Conservation (phyloP, 2,329 filamentous ascomycete species). For the Neoarthrinium moseri region DNA sequence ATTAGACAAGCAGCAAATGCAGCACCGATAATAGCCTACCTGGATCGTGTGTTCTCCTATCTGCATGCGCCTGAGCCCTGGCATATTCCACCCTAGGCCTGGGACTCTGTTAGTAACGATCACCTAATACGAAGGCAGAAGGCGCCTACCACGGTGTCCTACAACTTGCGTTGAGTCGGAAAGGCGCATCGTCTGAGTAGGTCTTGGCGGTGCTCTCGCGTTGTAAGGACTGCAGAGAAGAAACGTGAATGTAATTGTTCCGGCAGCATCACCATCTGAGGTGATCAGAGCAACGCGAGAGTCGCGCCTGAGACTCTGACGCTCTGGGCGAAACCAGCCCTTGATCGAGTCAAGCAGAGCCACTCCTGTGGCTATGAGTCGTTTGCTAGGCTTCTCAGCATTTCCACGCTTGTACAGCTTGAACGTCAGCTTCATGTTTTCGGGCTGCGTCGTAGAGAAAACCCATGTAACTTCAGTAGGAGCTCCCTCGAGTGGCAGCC, state of each 20-base stretch:
- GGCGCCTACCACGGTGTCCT: slow-evolving; percentile 9
- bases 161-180: slow-evolving; percentile 8
- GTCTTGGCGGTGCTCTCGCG: background rate
- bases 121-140: background rate
- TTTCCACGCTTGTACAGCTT: slow-evolving; percentile 4
- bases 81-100: slow-evolving; percentile 7
- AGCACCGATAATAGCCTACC: background rate
- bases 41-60: slow-evolving; percentile 9
- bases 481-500: slow-evolving; percentile 8
- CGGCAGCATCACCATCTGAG: slow-evolving; percentile 3
- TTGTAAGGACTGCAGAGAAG: slow-evolving; percentile 8
- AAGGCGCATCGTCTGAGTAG: slow-evolving; percentile 9
- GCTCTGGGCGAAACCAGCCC: slow-evolving; percentile 11
- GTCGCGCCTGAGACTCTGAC: slow-evolving; percentile 12
- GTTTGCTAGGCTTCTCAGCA: background rate
- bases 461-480: slow-evolving; percentile 7
- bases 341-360: slow-evolving; percentile 3
- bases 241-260: slow-evolving; percentile 9
- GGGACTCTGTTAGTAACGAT: background rate
- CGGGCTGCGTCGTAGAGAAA: slow-evolving; percentile 5
- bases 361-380: slow-evolving; percentile 1
- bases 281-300: slow-evolving; percentile 5
- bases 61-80: slow-evolving; percentile 2
- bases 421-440: slow-evolving; percentile 7
- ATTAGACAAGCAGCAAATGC: background rate